Percentiles rank a stretch among this genome's conserved stretches.
Evolutionary conservation across 495 filamentous ascomycete genomes (phyloP).

Genomic region (Astrothelium macrocarpum): DNA sequence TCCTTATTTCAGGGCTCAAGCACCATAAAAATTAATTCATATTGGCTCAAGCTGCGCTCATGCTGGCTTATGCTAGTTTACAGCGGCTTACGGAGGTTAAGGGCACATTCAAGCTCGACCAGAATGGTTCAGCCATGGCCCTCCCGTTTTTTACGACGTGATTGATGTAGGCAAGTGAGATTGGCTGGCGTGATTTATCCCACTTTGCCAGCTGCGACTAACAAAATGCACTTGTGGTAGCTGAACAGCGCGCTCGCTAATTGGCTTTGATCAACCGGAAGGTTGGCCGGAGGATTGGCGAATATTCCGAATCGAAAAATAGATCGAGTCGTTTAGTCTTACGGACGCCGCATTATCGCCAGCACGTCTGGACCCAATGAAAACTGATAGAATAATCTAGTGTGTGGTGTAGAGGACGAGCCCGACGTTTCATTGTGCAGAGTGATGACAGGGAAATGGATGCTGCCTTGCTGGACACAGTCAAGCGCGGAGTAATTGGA

Average conservation of each 20-base stretch:
- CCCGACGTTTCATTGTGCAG: background rate
- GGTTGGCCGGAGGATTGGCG: slow-evolving; percentile 4
- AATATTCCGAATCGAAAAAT: slow-evolving; percentile 3
- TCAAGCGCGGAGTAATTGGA: background rate
- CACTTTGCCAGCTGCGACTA: background rate
- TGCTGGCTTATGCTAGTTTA: background rate
- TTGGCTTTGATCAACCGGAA: slow-evolving; percentile 4
- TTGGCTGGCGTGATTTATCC: slow-evolving; percentile 3
- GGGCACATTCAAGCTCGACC: background rate
- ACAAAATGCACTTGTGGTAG: slow-evolving; percentile 1
- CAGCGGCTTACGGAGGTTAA: background rate
- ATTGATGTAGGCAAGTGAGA: background rate
- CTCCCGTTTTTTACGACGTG: background rate
- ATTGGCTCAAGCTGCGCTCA: background rate
- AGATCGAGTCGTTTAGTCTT: background rate
- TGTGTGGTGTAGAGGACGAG: background rate
- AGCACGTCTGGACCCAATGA: background rate
- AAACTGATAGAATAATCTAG: slow-evolving; percentile 1
- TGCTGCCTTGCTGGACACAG: background rate
- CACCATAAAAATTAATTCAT: background rate
- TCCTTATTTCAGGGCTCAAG: background rate
- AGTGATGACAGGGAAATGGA: background rate
- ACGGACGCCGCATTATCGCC: background rate
- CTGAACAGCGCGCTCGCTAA: slow-evolving; percentile 3
- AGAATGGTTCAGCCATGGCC: background rate